A percentile compares a stretch with the other conserved stretches of the same genome.
Conservation (phyloP, 2,329 filamentous ascomycete species). For the Phialocephala sp. region DNA sequence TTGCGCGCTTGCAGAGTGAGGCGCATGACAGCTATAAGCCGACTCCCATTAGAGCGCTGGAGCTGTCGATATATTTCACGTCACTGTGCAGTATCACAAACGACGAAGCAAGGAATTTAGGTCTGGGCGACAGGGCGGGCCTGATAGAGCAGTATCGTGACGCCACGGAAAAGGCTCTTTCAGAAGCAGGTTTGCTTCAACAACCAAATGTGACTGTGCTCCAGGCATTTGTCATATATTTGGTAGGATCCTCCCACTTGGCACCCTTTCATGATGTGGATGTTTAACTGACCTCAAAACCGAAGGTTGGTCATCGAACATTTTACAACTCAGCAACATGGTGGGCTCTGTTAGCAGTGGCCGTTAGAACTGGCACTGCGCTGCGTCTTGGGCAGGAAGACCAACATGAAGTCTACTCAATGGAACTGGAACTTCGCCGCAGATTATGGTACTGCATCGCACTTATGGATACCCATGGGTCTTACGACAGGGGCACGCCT, state of each 20-base stretch:
- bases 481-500: slow-evolving; percentile 19
- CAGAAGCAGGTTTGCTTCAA: slow-evolving; percentile 18
- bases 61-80: slow-evolving; percentile 18
- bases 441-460: slow-evolving; percentile 22
- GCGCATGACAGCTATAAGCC: not conserved
- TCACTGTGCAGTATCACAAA: slow-evolving; percentile 17
- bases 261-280: not conserved
- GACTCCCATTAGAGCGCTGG: slow-evolving; percentile 10
- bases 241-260: slow-evolving; percentile 13
- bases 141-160: slow-evolving; percentile 13
- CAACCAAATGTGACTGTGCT: slow-evolving; percentile 19
- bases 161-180: slow-evolving; percentile 9
- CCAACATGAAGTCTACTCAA: not conserved
- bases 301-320: slow-evolving; percentile 19
- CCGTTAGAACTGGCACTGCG: slow-evolving; percentile 18
- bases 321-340: slow-evolving; percentile 11
- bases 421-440: slow-evolving; percentile 19
- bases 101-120: slow-evolving; percentile 8
- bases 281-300: not conserved
- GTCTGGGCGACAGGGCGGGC: not conserved
- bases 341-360: slow-evolving; percentile 21
- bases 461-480: slow-evolving; percentile 16
- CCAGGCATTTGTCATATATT: slow-evolving; percentile 25
- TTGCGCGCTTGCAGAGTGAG: not conserved
- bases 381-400: slow-evolving; percentile 18